Evolutionary conservation across 179 eudicot genomes (phyloP), one percentile per base, ranked within the genome.

Genomic region (Beta macrorhiza): DNA sequence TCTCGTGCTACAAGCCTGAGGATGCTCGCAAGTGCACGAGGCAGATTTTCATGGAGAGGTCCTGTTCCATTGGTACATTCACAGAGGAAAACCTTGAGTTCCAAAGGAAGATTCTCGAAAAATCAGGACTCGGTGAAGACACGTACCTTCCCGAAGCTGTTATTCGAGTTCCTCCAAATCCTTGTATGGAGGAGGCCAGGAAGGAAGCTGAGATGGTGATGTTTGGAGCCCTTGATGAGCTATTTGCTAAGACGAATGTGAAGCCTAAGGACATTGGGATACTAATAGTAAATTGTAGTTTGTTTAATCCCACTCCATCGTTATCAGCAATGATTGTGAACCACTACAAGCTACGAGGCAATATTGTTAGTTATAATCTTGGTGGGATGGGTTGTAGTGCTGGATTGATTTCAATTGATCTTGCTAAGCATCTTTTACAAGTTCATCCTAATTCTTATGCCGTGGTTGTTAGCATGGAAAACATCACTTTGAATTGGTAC

Each of bases 1-100:
- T 90, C 79, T 86, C 93, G 10, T 90, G 93, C 83, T 89, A 89
- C 74, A 90, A 90, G 56, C 93, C 93, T 17, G 87, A 85, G 10
- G 84, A 81, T 4, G 89, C 85, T 59, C 72, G 89, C n/a, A 87
- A 86, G 78, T 89, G 90, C 89, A 79, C 93, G 12, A 84, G 93
- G 82, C 86, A 88, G 78, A 79, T 83, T 76, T 90, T 90, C 87
- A 83, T 90, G 90, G 90, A 90, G 55, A 78, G 84, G 53, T 89
- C 93, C 6, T 44, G 45, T 53, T 80, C 75, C 59, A 81, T 87
- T 53, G 64, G 78, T 51, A 67, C 65, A 7, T 81, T 81, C 32
- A 76, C 80, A 4, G 75, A 75, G 80, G 78, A 79, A 53, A 61
- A 61, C 67, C 80, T 69, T 6, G 77, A 79, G 10, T 55, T 78